Conservation (phyloP, 768 basidiomycete genomes). For the Tulasnella sp. region DNA sequence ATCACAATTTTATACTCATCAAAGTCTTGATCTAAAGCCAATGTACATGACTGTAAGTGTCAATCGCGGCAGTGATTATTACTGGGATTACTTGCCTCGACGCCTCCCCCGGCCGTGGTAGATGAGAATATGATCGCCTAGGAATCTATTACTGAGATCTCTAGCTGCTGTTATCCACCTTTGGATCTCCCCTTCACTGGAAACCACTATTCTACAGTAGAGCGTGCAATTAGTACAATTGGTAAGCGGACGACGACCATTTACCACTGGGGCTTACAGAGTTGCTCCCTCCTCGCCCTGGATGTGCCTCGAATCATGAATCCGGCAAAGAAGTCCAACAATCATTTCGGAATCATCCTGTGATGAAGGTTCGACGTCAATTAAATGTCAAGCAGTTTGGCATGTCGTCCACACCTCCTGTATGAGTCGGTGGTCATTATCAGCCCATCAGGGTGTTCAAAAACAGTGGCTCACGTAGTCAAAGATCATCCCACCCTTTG, state of each 20-base stretch:
- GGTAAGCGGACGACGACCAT: not conserved
- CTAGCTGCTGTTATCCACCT: not conserved
- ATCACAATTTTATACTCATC: not conserved
- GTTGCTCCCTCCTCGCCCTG: not conserved
- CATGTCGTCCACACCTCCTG: not conserved
- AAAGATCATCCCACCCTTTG: not conserved
- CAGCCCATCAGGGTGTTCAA: not conserved
- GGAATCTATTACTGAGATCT: no score
- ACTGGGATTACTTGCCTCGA: not conserved
- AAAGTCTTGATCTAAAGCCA: not conserved
- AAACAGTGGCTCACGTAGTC: not conserved
- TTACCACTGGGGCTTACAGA: not conserved
- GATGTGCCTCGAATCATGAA: not conserved
- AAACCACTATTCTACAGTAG: not conserved
- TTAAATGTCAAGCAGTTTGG: not conserved
- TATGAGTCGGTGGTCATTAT: not conserved
- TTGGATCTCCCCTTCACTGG: not conserved
- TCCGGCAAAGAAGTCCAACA: not conserved
- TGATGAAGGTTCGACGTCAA: not conserved
- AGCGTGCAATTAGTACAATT: no score
- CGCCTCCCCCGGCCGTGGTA: not conserved
- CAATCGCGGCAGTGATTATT: no score
- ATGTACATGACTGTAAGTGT: not conserved
- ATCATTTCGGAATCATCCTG: not conserved
- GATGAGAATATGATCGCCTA: not conserved